Evolutionary conservation across 2,329 filamentous ascomycete genomes (phyloP).

Genomic region (Graphiopsis chlorocephala): DNA sequence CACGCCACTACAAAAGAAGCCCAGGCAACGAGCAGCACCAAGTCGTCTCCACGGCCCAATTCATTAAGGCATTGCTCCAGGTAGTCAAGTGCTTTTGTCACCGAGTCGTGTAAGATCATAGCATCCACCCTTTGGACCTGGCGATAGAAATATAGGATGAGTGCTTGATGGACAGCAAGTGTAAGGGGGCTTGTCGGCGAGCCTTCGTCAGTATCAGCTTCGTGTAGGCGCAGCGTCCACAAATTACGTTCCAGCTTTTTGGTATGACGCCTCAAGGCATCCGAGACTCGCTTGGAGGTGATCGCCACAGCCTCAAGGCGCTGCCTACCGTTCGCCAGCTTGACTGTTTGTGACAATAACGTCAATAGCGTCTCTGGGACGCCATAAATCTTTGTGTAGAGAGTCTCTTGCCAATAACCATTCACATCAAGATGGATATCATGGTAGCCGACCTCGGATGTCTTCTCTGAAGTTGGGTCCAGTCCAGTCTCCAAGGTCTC

Average conservation of each 20-base stretch:
- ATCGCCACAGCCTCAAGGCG: not conserved
- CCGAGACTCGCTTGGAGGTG: not conserved
- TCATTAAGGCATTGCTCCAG: not conserved
- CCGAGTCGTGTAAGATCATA: constrained; percentile 5
- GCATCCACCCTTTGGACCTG: constrained; percentile 3
- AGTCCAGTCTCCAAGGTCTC: not conserved
- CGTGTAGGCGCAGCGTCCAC: not conserved
- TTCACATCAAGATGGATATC: constrained; percentile 6
- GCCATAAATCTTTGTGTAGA: constrained; percentile 11
- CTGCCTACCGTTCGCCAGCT: constrained; percentile 4
- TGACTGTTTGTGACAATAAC: constrained; percentile 5
- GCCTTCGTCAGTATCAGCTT: not conserved
- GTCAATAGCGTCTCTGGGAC: constrained; percentile 6
- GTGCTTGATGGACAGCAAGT: not conserved
- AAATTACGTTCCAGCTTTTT: constrained; percentile 4
- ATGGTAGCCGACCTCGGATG: constrained; percentile 5
- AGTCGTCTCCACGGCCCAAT: not conserved
- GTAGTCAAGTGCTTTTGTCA: not conserved
- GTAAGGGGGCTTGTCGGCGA: not conserved
- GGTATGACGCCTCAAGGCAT: constrained; percentile 5
- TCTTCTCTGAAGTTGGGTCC: not conserved
- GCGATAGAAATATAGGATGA: constrained; percentile 6
- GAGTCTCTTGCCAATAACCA: not conserved
- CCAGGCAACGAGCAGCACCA: constrained; percentile 5
- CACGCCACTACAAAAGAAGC: constrained; percentile 3